Evolutionary conservation across 2,329 filamentous ascomycete genomes (phyloP).

Genomic region (Aspergillus sergii): DNA sequence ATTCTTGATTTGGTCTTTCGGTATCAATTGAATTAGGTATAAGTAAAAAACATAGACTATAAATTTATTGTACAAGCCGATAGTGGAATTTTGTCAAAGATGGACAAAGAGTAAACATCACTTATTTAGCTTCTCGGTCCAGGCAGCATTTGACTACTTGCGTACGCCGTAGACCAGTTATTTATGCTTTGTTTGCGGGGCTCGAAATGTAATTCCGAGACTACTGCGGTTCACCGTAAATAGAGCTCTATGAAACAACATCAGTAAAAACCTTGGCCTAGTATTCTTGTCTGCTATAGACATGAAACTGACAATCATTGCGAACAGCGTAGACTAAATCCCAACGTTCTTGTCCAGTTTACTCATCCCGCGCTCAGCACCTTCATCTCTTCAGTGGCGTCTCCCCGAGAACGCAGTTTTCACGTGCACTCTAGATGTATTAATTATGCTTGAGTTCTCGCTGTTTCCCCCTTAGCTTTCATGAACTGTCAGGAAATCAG

Average conservation of each 20-base stretch:
- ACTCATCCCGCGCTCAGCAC: neutral
- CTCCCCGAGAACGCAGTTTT: too few relatives aligned
- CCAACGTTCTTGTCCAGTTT: neutral
- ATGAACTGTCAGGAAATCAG: neutral
- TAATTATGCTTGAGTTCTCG: too few relatives aligned
- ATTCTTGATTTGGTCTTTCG: too few relatives aligned
- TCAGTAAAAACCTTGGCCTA: too few relatives aligned
- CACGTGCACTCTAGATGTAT: too few relatives aligned
- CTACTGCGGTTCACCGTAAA: neutral
- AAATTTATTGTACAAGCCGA: neutral
- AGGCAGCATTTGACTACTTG: neutral
- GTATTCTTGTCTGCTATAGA: too few relatives aligned
- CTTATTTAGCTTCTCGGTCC: neutral
- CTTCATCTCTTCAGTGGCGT: neutral
- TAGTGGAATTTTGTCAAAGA: neutral
- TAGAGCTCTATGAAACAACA: neutral
- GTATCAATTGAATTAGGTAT: too few relatives aligned
- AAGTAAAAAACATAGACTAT: too few relatives aligned
- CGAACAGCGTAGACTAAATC: too few relatives aligned
- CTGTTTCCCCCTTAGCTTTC: neutral
- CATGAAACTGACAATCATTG: too few relatives aligned
- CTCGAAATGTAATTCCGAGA: too few relatives aligned
- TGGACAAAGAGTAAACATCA: too few relatives aligned
- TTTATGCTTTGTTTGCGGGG: neutral
- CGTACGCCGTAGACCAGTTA: neutral